A percentile compares a stretch with the other conserved stretches of the same genome.
phyloP scores from a whole-genome alignment of 2,329 filamentous ascomycete species.

The Thielaviopsis cerberus region DNA sequence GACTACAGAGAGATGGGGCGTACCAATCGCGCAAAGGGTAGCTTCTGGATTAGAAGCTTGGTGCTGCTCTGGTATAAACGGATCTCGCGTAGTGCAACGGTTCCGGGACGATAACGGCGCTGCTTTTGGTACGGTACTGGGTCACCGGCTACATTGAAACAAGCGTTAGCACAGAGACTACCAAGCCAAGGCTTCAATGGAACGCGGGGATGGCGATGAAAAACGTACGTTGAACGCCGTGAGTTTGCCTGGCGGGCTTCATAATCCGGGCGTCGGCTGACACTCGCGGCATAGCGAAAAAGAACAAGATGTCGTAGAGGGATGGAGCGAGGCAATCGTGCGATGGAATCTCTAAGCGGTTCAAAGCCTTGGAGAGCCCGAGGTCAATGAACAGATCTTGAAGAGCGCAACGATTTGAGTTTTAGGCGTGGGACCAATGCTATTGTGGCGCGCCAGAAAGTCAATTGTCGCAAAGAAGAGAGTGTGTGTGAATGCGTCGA shows the following conservation, averaged over 20 bases:
- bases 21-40: constrained; percentile 63
- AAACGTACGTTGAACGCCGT: constrained; percentile 7
- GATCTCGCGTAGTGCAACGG: constrained; percentile 78
- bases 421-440: not conserved
- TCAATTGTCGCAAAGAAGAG: not conserved
- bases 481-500: not conserved
- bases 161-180: not conserved
- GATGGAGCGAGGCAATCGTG: not conserved
- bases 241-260: constrained; percentile 4
- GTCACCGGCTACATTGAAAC: constrained; percentile 42
- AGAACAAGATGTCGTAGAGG: not conserved
- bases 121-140: constrained; percentile 44
- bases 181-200: not conserved
- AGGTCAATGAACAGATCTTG: not conserved
- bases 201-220: not conserved
- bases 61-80: constrained; percentile 76
- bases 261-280: not conserved
- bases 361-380: not conserved
- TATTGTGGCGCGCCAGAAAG: not conserved
- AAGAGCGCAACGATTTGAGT: not conserved
- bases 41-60: constrained; percentile 65
- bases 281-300: constrained; percentile 6
- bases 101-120: constrained; percentile 58
- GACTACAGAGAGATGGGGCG: constrained; percentile 13
- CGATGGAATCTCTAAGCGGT: not conserved